These are phyloP conservation scores for Pichia exigua DNA, from an alignment of 805 yeast species.

Conservation along the genomic window DNA sequence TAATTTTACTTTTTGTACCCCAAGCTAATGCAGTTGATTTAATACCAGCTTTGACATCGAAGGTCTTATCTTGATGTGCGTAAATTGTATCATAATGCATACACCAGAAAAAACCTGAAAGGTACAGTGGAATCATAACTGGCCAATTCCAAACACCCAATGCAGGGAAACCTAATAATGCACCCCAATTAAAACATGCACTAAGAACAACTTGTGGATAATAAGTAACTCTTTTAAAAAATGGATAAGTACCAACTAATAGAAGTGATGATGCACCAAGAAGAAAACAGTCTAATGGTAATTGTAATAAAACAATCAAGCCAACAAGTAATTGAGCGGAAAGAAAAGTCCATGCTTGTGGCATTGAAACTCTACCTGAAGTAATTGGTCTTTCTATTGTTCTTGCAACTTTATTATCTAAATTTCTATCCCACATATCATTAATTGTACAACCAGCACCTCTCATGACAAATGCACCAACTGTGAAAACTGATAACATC, in stretches of 20 bases:
- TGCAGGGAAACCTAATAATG: conserved; percentile 90
- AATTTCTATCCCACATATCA: conserved; percentile 75
- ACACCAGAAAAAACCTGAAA: conserved; percentile 82
- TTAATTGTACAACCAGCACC: conserved; percentile 98
- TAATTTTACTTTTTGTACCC: conserved; percentile 72
- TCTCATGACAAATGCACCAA: conserved; percentile 87
- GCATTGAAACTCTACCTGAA: conserved; percentile 65
- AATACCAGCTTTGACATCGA: conserved; percentile 84
- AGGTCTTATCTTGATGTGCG: conserved; percentile 94
- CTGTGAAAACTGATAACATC: conserved; percentile 63
- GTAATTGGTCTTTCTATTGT: conserved; percentile 92
- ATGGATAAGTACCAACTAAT: conserved; percentile 79
- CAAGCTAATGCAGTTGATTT: conserved; percentile 94
- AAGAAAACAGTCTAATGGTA: conserved; percentile 77
- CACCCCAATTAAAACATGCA: conserved; percentile 90
- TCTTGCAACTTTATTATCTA: conserved; percentile 80
- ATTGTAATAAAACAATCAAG: conserved; percentile 54
- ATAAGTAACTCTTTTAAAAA: conserved; percentile 90
- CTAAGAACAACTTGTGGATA: conserved; percentile 86
- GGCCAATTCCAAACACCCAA: conserved; percentile 76
- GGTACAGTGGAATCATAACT: conserved; percentile 70
- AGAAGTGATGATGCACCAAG: conserved; percentile 77
- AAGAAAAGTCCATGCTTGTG: conserved; percentile 63
- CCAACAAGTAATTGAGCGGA: conserved; percentile 73
- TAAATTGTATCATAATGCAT: conserved; percentile 94